Percentiles rank a stretch among this genome's conserved stretches.
Conservation (phyloP, 305 asterid genomes). For the Solanum hybrid region DNA sequence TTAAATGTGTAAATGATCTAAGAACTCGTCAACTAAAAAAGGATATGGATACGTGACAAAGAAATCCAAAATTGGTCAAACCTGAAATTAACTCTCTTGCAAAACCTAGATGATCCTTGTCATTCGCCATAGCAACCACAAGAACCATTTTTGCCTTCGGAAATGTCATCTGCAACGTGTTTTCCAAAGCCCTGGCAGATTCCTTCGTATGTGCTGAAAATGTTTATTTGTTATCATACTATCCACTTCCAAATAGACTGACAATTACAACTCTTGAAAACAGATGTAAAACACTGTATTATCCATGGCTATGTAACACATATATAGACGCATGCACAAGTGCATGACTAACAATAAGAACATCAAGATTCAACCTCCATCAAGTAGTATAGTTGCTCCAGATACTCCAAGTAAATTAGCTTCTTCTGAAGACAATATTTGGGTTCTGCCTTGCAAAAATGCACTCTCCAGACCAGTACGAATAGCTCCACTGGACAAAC, state of each 20-base stretch:
- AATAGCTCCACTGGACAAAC: slow-evolving; percentile 49
- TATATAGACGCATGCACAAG: neutral
- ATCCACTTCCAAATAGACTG: neutral
- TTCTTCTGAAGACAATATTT: slow-evolving; percentile 57
- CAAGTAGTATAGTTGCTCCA: slow-evolving; percentile 58
- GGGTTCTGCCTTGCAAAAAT: slow-evolving; percentile 73
- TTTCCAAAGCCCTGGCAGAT: slow-evolving; percentile 69
- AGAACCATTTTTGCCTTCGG: slow-evolving; percentile 20
- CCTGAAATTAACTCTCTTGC: slow-evolving; percentile 74
- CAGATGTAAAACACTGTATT: neutral
- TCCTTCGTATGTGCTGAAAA: slow-evolving; percentile 93
- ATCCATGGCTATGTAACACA: neutral
- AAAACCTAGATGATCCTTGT: slow-evolving; percentile 82
- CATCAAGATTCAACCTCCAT: slow-evolving; percentile 56
- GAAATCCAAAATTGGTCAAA: slow-evolving; percentile 15
- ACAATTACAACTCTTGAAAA: neutral
- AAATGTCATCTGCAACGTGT: slow-evolving; percentile 45
- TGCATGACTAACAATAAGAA: slow-evolving; percentile 4
- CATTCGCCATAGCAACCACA: slow-evolving; percentile 89
- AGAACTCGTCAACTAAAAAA: neutral
- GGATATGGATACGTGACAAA: neutral
- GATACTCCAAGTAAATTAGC: slow-evolving; percentile 56
- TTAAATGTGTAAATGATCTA: neutral
- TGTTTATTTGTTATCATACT: neutral
- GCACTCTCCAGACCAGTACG: slow-evolving; percentile 63